Evolutionary conservation across 345 rosid species (phyloP).

Genomic region (Murraya koenigii): DNA sequence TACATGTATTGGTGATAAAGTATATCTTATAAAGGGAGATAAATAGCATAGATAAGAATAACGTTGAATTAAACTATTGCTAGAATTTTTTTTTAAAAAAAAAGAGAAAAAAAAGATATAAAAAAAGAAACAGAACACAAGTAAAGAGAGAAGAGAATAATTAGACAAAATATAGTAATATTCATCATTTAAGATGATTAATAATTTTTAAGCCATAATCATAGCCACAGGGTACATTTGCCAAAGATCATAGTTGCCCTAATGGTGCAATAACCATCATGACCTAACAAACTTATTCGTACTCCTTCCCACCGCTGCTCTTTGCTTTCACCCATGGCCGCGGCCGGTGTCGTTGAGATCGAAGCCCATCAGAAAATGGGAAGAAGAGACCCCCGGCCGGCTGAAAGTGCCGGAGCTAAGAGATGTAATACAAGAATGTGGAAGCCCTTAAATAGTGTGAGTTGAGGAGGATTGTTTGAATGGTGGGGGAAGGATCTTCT

Average conservation of each 20-base stretch:
- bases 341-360: not conserved
- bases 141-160: too few relatives aligned
- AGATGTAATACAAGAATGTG: not conserved
- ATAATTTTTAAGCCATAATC: not conserved
- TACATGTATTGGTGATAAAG: too few relatives aligned
- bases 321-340: not conserved
- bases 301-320: not conserved
- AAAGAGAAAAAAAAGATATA: too few relatives aligned
- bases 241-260: constrained; percentile 53
- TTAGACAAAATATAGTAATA: not conserved
- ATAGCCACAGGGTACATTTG: constrained; percentile 12
- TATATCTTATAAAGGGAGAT: too few relatives aligned
- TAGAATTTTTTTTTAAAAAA: too few relatives aligned
- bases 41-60: too few relatives aligned
- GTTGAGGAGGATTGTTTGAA: not conserved
- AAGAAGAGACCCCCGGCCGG: not conserved
- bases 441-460: not conserved
- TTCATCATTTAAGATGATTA: not conserved
- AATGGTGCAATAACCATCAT: constrained; percentile 23
- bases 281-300: constrained; percentile 16
- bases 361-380: constrained; percentile 3
- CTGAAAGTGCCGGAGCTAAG: not conserved
- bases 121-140: too few relatives aligned
- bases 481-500: constrained; percentile 37
- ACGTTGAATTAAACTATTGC: too few relatives aligned